Base-by-base conservation (phyloP, 306 rosid genomes). In the Casuarina glauca region DNA sequence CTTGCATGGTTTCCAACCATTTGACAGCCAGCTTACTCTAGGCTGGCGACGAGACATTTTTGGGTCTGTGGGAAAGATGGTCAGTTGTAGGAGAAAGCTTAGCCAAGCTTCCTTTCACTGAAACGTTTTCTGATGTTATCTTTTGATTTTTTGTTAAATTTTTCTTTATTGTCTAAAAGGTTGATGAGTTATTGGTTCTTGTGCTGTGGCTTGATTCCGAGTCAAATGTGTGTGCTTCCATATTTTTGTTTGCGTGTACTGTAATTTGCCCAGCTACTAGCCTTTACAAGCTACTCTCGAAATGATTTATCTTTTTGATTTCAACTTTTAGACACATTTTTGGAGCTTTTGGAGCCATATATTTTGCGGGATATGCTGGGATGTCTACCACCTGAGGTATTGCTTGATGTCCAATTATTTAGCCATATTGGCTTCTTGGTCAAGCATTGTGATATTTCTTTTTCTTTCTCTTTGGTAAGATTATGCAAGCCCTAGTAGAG, bases 401-500 rank as follows among this genome's bases (percentile, higher is more conserved):
- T 76, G 78, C 55, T 44, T 70, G 66, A 45, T 78, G 61, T 77
- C 81, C 39, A 62, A 74, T 48, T 70, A 72, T 69, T 83, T 78
- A 43, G 73, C 83, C 58, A 39, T 69, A 74, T 82, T 81, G 54
- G 49, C 58, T 68, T 71, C 61, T 64, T 70, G 62, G 5, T 58
- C 69, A 43, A 70, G n/a, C 20, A 41, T 75, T 26, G 69, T 78
- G 64, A 78, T 60, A 15, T 60, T 75, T 74, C 39, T 74, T 44
- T 52, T 15, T 69, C 54, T 62, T 76, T 78, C 76, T 36, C 39
- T 60, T 45, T 79, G 61, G 78, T 35, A 79, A 95, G 99, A 93
- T 95, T 78, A 95, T 95, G 99, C 99, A 95, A 93, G 97, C 90
- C 70, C 89, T 95, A 76, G 99, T 95, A 48, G 97, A 95, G 88